Conservation (phyloP, 2,329 filamentous ascomycete genomes). For the Colletotrichum melonis region DNA sequence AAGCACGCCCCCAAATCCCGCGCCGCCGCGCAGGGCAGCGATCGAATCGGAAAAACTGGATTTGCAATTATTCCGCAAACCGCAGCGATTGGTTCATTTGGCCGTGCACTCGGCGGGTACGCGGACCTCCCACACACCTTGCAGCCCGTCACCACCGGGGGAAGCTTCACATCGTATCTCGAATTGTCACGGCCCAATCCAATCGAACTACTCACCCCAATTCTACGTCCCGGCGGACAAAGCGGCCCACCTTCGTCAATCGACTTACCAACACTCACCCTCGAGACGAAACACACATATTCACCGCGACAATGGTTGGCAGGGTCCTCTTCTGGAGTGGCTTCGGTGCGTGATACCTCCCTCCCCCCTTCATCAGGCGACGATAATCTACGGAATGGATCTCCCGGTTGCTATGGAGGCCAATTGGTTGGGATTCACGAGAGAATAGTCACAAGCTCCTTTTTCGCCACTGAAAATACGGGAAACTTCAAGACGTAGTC, state of each 20-base stretch:
- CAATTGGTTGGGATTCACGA: not conserved
- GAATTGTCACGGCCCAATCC: constrained; percentile 5
- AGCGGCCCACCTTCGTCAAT: constrained; percentile 23
- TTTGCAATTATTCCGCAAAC: constrained; percentile 33
- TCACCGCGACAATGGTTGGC: constrained; percentile 63
- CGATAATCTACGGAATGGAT: not conserved
- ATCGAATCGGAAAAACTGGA: constrained; percentile 35
- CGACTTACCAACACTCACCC: not conserved
- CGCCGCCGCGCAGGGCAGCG: not conserved
- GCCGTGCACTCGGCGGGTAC: constrained; percentile 4
- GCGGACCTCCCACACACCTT: constrained; percentile 19
- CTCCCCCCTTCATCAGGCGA: not conserved
- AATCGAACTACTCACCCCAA: constrained; percentile 15
- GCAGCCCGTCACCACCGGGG: not conserved
- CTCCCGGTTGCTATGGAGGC: not conserved
- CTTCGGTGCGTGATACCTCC: constrained; percentile 77
- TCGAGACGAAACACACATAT: not conserved
- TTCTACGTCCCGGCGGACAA: constrained; percentile 18
- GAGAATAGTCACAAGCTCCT: not conserved
- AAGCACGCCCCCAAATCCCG: too few relatives aligned
- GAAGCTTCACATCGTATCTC: constrained; percentile 27
- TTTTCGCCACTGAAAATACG: constrained; percentile 26
- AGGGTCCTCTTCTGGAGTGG: constrained; percentile 85
- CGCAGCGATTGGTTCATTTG: not conserved
- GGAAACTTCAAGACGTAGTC: not conserved